A percentile compares a stretch with the other conserved stretches of the same genome.
phyloP scores from a whole-genome alignment of 192 early-diverging fungal species.

The Entrophospora sp. region DNA sequence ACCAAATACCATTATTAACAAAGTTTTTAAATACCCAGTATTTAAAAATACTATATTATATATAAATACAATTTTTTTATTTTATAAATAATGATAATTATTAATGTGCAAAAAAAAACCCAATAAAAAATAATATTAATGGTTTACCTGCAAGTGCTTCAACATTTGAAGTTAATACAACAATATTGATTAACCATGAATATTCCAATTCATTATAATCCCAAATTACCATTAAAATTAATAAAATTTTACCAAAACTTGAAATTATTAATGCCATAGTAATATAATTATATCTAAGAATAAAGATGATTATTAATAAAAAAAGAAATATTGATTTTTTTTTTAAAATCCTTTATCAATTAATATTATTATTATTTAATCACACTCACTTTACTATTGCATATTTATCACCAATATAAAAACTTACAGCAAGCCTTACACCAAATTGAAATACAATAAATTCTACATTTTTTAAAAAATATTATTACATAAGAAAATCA shows the following conservation, averaged over 20 bases:
- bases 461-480: conserved; percentile 26
- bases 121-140: too few relatives aligned
- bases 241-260: conserved; percentile 78
- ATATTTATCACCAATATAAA: conserved; percentile 32
- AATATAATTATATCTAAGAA: conserved; percentile 49
- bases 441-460: conserved; percentile 50
- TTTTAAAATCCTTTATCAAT: not conserved
- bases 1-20: conserved; percentile 39
- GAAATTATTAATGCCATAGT: conserved; percentile 70
- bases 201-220: conserved; percentile 77
- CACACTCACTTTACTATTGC: conserved; percentile 34
- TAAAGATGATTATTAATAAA: not conserved
- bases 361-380: not conserved
- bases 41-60: conserved; percentile 38
- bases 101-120: too few relatives aligned
- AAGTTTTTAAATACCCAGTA: conserved; percentile 36
- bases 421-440: conserved; percentile 41
- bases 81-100: not conserved
- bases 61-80: not conserved
- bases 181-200: conserved; percentile 68
- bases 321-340: too few relatives aligned
- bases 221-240: conserved; percentile 88
- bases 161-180: conserved; percentile 68
- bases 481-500: not conserved
- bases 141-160: conserved; percentile 49